Evolutionary conservation across 495 filamentous ascomycete genomes (phyloP).

Genomic region (Hypomontagnella monticulosa): DNA sequence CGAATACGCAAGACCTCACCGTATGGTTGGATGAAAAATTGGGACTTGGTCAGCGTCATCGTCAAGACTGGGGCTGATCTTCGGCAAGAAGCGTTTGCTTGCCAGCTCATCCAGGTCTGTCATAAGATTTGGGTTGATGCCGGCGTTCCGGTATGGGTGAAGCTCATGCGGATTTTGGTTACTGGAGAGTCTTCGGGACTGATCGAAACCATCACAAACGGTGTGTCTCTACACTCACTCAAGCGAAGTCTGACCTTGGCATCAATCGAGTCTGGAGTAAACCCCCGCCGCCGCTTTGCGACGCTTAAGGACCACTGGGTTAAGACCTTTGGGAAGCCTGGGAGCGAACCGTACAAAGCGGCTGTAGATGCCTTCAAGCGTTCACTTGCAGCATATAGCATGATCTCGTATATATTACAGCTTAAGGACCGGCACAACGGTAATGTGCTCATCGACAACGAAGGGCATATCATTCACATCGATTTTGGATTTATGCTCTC

Average conservation of each 20-base stretch:
- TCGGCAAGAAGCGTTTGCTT: conserved; percentile 80
- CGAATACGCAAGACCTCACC: conserved; percentile 78
- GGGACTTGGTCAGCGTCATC: conserved; percentile 82
- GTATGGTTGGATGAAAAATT: conserved; percentile 81
- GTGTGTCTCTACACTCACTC: conserved; percentile 77
- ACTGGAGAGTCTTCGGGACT: conserved; percentile 80
- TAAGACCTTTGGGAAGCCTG: conserved; percentile 73
- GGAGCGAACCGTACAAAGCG: conserved; percentile 67
- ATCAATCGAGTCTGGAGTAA: conserved; percentile 69
- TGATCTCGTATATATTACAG: conserved; percentile 79
- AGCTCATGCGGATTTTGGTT: conserved; percentile 80
- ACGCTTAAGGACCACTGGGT: conserved; percentile 79
- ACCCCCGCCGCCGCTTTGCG: conserved; percentile 72
- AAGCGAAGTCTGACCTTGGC: conserved; percentile 78
- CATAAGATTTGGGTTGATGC: conserved; percentile 78
- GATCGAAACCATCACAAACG: conserved; percentile 83
- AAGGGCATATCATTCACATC: conserved; percentile 83
- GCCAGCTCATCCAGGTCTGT: conserved; percentile 78
- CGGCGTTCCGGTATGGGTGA: conserved; percentile 78
- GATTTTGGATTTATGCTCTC: conserved; percentile 87
- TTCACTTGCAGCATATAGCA: conserved; percentile 77
- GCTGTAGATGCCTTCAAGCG: conserved; percentile 76
- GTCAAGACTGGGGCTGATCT: conserved; percentile 82
- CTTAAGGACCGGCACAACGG: conserved; percentile 85
- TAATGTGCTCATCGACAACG: conserved; percentile 80